phyloP scores from a whole-genome alignment of 495 filamentous ascomycete genomes.

The Platismatia glauca region DNA sequence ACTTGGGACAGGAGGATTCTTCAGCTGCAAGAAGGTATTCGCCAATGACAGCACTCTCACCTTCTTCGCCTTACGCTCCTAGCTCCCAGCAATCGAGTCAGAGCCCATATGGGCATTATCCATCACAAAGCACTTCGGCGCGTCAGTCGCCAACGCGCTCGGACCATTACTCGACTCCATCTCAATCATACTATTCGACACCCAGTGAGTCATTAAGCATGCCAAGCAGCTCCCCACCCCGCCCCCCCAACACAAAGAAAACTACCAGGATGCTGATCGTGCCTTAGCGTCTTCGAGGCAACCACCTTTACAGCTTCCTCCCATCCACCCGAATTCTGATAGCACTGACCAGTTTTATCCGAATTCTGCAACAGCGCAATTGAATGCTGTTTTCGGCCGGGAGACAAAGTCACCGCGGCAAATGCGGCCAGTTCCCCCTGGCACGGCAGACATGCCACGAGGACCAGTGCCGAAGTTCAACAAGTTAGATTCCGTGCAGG shows the following conservation, averaged over 20 bases:
- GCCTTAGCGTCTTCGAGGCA: conserved; percentile 42
- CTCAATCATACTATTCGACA: conserved; percentile 57
- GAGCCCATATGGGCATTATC: conserved; percentile 40
- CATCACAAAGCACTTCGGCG: conserved; percentile 30
- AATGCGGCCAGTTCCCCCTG: conserved; percentile 38
- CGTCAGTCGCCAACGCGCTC: conserved; percentile 27
- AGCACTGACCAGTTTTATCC: conserved; percentile 61
- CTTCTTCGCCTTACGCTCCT: conserved; percentile 47
- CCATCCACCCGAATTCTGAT: conserved; percentile 56
- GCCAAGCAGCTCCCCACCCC: neutral
- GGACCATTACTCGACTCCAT: conserved; percentile 44
- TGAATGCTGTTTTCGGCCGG: conserved; percentile 61
- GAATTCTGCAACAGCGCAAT: conserved; percentile 54
- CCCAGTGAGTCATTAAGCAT: conserved; percentile 38
- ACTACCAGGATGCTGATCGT: conserved; percentile 16
- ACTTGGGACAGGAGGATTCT: conserved; percentile 64
- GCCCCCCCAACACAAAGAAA: neutral
- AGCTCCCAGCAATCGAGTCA: conserved; percentile 49
- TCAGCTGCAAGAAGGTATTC: conserved; percentile 86
- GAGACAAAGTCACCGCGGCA: conserved; percentile 68
- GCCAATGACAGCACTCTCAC: conserved; percentile 70
- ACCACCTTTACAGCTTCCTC: conserved; percentile 51
- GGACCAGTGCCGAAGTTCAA: conserved; percentile 82
- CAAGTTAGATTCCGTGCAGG: conserved; percentile 59
- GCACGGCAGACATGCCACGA: conserved; percentile 41